A percentile compares a stretch with the other conserved stretches of the same genome.
Evolutionary conservation across 768 basidiomycete genomes (phyloP).

Genomic region (Leccinellum rugosiceps): DNA sequence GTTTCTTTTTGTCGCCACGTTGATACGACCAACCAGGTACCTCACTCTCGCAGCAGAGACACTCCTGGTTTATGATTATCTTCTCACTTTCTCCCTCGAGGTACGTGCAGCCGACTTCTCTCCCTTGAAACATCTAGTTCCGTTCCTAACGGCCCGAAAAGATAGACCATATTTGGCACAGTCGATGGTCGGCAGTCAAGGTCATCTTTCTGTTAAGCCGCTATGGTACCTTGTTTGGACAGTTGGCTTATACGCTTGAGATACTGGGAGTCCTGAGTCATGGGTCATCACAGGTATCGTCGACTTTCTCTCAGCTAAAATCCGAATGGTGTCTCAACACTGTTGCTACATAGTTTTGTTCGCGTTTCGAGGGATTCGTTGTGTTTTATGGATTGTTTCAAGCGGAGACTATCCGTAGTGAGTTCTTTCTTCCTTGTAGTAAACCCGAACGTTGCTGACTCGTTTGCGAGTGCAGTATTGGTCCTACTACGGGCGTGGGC

Average conservation of each 20-base stretch:
- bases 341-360: conserved; percentile 8
- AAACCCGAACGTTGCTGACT: background rate
- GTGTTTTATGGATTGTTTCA: background rate
- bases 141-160: background rate
- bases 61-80: conserved; percentile 4
- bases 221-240: conserved; percentile 12
- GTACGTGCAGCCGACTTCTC: background rate
- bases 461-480: background rate
- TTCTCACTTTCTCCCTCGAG: conserved; percentile 14
- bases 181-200: conserved; percentile 6
- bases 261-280: conserved; percentile 7
- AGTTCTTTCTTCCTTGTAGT: background rate
- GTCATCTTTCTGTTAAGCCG: conserved; percentile 15
- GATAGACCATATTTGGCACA: conserved; percentile 2
- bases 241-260: conserved; percentile 5
- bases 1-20: background rate
- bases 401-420: conserved; percentile 12
- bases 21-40: background rate
- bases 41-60: background rate
- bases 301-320: background rate
- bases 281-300: conserved; percentile 1
- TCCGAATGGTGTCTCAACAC: background rate
- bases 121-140: background rate
- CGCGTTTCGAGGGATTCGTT: background rate
- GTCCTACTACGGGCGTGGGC: conserved; percentile 17